Base-by-base conservation (phyloP, 257 asterid genomes). In the Rubia yunnanensis region DNA sequence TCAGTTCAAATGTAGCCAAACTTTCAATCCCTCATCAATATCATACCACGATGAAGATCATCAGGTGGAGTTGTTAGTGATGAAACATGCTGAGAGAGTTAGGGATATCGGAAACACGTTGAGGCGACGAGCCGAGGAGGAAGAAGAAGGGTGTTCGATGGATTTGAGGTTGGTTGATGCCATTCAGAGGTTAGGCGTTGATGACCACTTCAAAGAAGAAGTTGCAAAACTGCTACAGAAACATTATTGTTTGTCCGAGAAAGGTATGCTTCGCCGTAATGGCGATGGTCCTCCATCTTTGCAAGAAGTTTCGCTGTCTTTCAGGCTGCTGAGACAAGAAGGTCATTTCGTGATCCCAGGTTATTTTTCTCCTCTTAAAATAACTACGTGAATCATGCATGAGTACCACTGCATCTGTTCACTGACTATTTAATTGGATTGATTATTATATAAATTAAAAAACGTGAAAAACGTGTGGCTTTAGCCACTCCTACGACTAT, bases 281-380 rank as follows among this genome's bases (percentile, higher is more conserved):
- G 64, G 71, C n/a, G 59, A 39, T 54, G 44, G 60, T 4, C 39
- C 59, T 30, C 13, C 24, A 44, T 55, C 62, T 10, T 77, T 72
- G 20, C 48, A 38, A 38, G 39, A 70, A 13, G 74, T 71, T 76
- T 81, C 83, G 5, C 83, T 84, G 18, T 74, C 60, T 63, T 84
- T 84, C 60, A 69, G 85, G 49, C 78, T 81, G 18, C 32, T 74
- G 61, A 70, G 89, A 71, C 86, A 81, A 75, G 63, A 79, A 24
- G 86, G 85, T 30, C 58, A 74, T 63, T 23, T 31, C 17, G 77
- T 81, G 5, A 60, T 74, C 17, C 36, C 85, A 74, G 84, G 83
- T 79, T 55, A 28, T 48, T 14, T 60, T 62, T 62, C 24, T n/a
- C 31, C 56, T 18, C 3, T 44, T n/a, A n/a, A n/a, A n/a, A n/a